Conservation (phyloP, 2,329 filamentous ascomycete species). For the Cladorrhinum sp. region DNA sequence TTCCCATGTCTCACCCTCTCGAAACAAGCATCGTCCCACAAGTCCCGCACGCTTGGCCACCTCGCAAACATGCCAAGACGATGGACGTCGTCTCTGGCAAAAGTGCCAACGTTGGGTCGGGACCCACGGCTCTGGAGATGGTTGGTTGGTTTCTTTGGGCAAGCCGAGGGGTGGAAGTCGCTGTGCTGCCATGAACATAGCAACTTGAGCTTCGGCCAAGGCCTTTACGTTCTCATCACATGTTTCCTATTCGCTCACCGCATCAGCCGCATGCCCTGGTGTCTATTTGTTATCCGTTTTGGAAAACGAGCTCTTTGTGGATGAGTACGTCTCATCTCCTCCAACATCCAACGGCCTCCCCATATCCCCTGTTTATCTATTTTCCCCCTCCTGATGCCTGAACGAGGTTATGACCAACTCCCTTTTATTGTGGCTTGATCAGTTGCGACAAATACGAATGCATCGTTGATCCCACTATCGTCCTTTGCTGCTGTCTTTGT, state of each 20-base stretch:
- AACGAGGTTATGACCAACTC: not conserved
- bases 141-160: not conserved
- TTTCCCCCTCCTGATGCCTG: not conserved
- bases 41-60: not conserved
- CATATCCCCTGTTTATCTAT: not conserved
- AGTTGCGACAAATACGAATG: not conserved
- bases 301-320: not conserved
- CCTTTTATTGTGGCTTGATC: not conserved
- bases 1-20: slow-evolving; percentile 4
- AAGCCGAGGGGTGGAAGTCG: not conserved
- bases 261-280: not conserved
- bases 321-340: not conserved
- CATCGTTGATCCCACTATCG: not conserved
- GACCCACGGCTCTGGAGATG: not conserved
- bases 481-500: not conserved
- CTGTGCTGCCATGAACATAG: not conserved
- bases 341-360: not conserved
- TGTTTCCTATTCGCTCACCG: not conserved
- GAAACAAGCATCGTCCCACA: slow-evolving; percentile 5
- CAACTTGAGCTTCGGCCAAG: not conserved
- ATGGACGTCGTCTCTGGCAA: not conserved
- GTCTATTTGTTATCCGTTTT: not conserved
- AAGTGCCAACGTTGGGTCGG: not conserved
- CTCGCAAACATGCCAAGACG: not conserved
- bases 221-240: not conserved